Conservation (phyloP, 2,329 filamentous ascomycete genomes). For the Ophiostoma novo-ulmi region DNA sequence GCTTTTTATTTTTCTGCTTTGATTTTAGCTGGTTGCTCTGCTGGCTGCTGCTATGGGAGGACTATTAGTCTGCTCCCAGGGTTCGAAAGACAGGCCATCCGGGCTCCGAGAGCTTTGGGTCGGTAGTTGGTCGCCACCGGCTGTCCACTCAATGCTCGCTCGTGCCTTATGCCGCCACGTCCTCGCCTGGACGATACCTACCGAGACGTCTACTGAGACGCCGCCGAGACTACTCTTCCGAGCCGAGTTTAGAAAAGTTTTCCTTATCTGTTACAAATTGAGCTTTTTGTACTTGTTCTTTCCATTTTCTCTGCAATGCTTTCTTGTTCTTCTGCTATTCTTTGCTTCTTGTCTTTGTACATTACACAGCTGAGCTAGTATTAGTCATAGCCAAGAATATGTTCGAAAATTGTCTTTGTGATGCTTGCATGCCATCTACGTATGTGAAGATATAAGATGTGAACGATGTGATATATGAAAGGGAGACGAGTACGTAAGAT, state of each 20-base stretch:
- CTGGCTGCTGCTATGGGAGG: background rate
- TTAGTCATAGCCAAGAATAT: background rate
- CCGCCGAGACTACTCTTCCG: background rate
- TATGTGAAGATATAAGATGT: background rate
- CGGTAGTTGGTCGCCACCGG: background rate
- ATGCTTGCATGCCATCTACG: background rate
- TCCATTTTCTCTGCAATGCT: background rate
- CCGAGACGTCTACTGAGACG: background rate
- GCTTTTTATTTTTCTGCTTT: no score
- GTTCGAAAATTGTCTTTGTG: conserved; percentile 4
- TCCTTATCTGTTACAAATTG: background rate
- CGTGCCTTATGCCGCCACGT: background rate
- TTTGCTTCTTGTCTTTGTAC: background rate
- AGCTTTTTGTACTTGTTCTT: background rate
- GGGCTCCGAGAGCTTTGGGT: background rate
- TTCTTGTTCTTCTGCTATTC: background rate
- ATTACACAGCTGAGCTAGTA: background rate
- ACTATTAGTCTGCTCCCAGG: no score
- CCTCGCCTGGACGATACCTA: background rate
- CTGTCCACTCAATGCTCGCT: background rate
- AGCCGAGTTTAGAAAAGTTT: conserved; percentile 2
- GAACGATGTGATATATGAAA: background rate
- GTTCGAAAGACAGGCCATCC: background rate
- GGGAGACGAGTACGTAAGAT: background rate
- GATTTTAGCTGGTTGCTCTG: background rate